Evolutionary conservation across 176 grass and related monocot species (phyloP), one percentile per base, ranked within the genome.

Genomic region (Oryza glaberrima): DNA sequence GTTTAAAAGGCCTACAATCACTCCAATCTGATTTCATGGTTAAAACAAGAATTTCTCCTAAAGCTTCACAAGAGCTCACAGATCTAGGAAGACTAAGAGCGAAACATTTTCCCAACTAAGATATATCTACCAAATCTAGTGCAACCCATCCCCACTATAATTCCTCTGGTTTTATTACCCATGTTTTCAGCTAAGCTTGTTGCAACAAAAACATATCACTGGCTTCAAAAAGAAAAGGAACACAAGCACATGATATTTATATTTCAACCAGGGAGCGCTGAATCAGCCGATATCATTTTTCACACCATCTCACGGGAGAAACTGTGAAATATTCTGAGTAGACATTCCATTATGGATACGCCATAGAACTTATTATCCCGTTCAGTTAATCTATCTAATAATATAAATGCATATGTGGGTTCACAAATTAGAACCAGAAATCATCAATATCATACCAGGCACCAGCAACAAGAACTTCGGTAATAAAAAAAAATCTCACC

Each of bases 341-440:
- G 65, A 56, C 7, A 69, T 17, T 48, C 65, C 47, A 7, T 23
- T 12, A n/a, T 67, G n/a, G n/a, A 3, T 56, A 69, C 70, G 25
- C 45, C 38, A 70, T 52, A 56, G 47, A 70, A 56, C 78, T 54
- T 69, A 19, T 34, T 40, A 56, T 15, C 30, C 66, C 78, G 6
- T 81, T 40, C 38, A 7, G 6, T 40, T 40, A 32, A 32, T 32
- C 30, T 32, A 7, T 40, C 38, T 40, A 40, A 40, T 0, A 40
- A 40, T 40, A 6, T 40, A 40, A 40, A 79, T 12, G 26, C 46
- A 60, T 1, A 60, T 11, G n/a, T 48, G 19, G 41, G 41, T 9
- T 83, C 32, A 76, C 65, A 5, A 85, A 76, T 65, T 63, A 76
- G 49, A 3, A 30, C 28, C 4, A 64, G n/a, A 77, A 72, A 17